These are phyloP conservation scores for Chaetomiaceae sp. DNA, from an alignment of 2,329 filamentous ascomycete genomes.

Conservation along the genomic window DNA sequence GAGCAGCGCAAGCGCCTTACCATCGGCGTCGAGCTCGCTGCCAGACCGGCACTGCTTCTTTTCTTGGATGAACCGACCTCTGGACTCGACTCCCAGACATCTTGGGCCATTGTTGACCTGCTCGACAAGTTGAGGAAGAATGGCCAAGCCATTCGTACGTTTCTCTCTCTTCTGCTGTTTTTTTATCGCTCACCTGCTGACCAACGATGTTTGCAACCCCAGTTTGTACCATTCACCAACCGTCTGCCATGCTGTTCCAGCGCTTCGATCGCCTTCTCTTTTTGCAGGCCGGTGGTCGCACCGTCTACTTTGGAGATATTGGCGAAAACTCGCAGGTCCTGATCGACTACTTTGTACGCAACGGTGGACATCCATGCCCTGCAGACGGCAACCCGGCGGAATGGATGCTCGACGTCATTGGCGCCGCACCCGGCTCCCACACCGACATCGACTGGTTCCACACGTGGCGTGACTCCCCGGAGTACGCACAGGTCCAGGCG, in stretches of 20 bases:
- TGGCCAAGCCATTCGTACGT: constrained; percentile 48
- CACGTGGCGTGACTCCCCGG: constrained; percentile 55
- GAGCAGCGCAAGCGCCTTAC: constrained; percentile 59
- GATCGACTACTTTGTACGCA: constrained; percentile 55
- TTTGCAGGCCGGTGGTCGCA: constrained; percentile 59
- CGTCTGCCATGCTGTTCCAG: constrained; percentile 41
- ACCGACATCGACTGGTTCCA: constrained; percentile 58
- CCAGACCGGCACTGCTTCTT: constrained; percentile 53
- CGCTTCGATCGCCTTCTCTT: constrained; percentile 55
- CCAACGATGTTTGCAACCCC: too few relatives aligned
- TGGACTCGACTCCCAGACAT: constrained; percentile 67
- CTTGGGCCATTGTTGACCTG: constrained; percentile 66
- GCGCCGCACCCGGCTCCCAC: constrained; percentile 38
- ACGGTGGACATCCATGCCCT: constrained; percentile 54
- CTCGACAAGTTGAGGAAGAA: constrained; percentile 58
- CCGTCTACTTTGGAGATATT: constrained; percentile 65
- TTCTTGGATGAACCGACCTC: constrained; percentile 72
- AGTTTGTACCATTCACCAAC: constrained; percentile 48
- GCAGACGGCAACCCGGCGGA: constrained; percentile 67
- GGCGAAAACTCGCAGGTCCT: constrained; percentile 54
- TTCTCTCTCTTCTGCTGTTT: too few relatives aligned
- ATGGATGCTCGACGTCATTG: constrained; percentile 63
- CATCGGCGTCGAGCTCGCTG: constrained; percentile 54
- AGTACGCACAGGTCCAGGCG: constrained; percentile 46
- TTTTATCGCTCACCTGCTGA: too few relatives aligned